Evolutionary conservation across 2,329 filamentous ascomycete genomes (phyloP), one percentile per base, ranked within the genome.

Genomic region (Trichoderma pleuroti): DNA sequence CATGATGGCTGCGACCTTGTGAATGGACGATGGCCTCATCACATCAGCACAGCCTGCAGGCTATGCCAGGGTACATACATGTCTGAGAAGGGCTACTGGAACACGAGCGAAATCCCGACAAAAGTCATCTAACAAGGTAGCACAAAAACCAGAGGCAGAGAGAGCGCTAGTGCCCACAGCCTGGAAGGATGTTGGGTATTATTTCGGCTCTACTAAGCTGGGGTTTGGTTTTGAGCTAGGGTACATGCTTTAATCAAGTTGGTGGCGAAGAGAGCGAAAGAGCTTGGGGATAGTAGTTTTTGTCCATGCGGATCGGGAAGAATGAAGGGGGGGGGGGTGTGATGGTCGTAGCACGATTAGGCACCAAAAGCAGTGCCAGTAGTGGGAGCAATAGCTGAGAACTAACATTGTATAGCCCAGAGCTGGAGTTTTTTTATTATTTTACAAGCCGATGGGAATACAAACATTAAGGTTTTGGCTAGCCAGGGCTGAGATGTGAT

Each of bases 401-500:
- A 52, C n/a, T 52, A 52, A 24, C 21, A 21, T 52, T 36, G 2
- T 14, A 52, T 52, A 49, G 60, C 39, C 32, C 16, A 26, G 21
- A 32, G 39, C 61, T 49, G 42, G 61, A 12, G n/a, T 21, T 49
- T 49, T 12, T 21, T 21, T 46, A 5, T 46, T 49, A 12, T 34
- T 24, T 52, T 16, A n/a, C 26, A 30, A 39, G 63, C 42, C 30
- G n/a, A 57, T 57, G 32, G 26, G 36, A 9, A 62, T 39, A 62
- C 59, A 42, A 14, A 26, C 32, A 57, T 66, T 66, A 66, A 66
- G 49, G 49, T 57, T 66, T 30, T 21, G 8, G 21, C 49, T 57
- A 66, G 32, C 63, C 54, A 66, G 63, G 63, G 52, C 63, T 66
- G 63, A 57, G n/a, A 57, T 21, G 34, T 34, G 63, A 39, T 54